Conservation (phyloP, 441 rosid species). For the Gossypium lobatum region DNA sequence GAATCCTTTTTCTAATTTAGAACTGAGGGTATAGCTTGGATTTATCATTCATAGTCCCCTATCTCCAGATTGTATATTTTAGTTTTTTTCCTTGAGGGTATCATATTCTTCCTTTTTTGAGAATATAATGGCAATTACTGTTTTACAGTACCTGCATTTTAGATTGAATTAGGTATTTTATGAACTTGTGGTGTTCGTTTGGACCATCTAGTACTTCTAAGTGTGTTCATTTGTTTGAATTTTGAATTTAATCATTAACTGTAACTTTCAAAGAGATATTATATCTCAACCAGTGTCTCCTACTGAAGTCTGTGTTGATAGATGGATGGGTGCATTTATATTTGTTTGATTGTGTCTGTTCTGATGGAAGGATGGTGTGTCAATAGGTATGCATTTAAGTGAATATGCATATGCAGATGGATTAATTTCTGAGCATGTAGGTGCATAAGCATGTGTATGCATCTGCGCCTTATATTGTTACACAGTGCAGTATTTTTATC, state of each 20-base stretch:
- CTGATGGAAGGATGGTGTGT: neutral
- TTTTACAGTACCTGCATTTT: slow-evolving; percentile 4
- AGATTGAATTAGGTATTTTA: neutral
- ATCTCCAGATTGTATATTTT: neutral
- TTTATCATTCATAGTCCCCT: neutral
- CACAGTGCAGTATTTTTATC: neutral
- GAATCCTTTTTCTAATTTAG: slow-evolving; percentile 3
- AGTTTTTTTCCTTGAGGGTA: neutral
- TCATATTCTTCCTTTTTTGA: neutral
- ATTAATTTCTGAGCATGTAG: neutral
- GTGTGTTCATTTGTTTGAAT: neutral
- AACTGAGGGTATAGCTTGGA: neutral
- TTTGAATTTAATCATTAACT: neutral
- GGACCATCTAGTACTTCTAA: neutral
- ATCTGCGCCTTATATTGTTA: neutral
- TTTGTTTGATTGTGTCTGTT: neutral
- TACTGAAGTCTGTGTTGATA: neutral
- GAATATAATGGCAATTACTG: neutral
- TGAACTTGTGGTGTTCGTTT: neutral
- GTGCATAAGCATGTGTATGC: neutral
- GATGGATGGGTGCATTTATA: neutral
- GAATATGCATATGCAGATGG: neutral
- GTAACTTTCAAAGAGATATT: neutral
- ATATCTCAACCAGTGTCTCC: neutral
- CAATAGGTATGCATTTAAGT: neutral